Base-by-base conservation (phyloP, 805 yeast genomes). In the Wickerhamiella azymoides region DNA sequence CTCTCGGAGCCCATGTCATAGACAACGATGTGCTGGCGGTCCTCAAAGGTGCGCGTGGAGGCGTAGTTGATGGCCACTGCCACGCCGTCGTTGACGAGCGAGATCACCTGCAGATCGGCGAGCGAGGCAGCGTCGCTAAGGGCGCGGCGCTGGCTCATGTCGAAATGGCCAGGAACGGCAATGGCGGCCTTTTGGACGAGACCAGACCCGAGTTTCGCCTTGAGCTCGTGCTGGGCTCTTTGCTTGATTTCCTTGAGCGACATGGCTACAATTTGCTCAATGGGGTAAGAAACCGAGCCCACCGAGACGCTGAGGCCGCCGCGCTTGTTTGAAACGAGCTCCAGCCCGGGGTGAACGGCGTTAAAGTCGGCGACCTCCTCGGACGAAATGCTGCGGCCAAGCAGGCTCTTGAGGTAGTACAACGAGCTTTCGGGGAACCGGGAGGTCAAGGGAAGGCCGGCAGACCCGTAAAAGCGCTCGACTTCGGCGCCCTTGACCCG, bases 1-100 rank as follows among this genome's bases (percentile, higher is more conserved):
- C 94, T 79, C 1, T 94, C 94, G 5, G 95, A 89, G 40, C 98
- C 98, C 74, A 83, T 74, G 61, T 92, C 98, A 59, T 80, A 85
- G 30, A 92, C 72, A 42, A 85, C 59, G 58, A 83, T 83, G 56
- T 76, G 71, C 54, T 75, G 76, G 47, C 69, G 72, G 2, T 68
- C 70, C 10, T 57, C 55, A 49, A 72, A 72, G 26, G 68, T 67
- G 42, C 76, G 70, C 39, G 73, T 70, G 27, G 82, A 69, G 1
- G 84, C 84, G 60, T 76, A 88, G 57, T 85, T 84, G 38, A 84
- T 63, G 1, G 94, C 95, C 13, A 84, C 85, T 2, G 97, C 92
- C n/a, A 84, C 65, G 13, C 96, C 96, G 60, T 89, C 96, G 57
- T 83, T 88, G 2, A 88, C 82, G 46, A 89, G 67, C 1, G 79